Evolutionary conservation across 2,329 filamentous ascomycete genomes (phyloP), one percentile per base, ranked within the genome.

Genomic region (Nigrospora oryzae): DNA sequence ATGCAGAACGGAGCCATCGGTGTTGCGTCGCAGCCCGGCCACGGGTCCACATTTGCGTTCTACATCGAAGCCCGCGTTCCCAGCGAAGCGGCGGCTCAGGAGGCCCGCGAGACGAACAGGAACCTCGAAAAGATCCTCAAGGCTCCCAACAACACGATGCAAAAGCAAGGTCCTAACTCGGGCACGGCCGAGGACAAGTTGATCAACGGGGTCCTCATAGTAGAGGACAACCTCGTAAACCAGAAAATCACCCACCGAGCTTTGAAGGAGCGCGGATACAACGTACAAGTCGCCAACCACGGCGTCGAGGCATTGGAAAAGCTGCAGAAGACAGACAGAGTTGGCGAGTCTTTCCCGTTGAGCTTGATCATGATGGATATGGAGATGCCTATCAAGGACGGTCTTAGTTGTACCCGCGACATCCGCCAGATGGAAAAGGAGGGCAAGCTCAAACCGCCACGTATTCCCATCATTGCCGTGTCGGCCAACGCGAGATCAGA

Each of bases 1-100:
- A 69, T 89, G 48, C 84, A 89, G 60, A 84, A 84, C 17, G 85
- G 85, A 2, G 81, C 86, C 54, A 86, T 89, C 46, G 84, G 84
- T 4, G 83, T 89, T 4, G 71, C 76, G 2, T 85, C 82, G 0
- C 68, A 75, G 45, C 72, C 77, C 41, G 83, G 80, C 11, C 69
- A 77, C 36, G 85, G 85, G 23, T 86, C 81, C 60, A 86, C 78
- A 0, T 89, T 89, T 61, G 81, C 77, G 16, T 89, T 89, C 58
- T 89, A 86, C 57, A 75, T 89, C 59, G 82, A 81, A 28, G 51
- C 53, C 12, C 48, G 66, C 49, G 53, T 66, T 1, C 71, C 73
- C 1, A 67, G 58, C 15, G 61, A 63, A 8, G 59, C 54, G 4
- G 62, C 70, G 5, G 57, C 63, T 16, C 63, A 60, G 19, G 69